Conservation (phyloP, 768 basidiomycete species). For the Amylocystis lapponica region DNA sequence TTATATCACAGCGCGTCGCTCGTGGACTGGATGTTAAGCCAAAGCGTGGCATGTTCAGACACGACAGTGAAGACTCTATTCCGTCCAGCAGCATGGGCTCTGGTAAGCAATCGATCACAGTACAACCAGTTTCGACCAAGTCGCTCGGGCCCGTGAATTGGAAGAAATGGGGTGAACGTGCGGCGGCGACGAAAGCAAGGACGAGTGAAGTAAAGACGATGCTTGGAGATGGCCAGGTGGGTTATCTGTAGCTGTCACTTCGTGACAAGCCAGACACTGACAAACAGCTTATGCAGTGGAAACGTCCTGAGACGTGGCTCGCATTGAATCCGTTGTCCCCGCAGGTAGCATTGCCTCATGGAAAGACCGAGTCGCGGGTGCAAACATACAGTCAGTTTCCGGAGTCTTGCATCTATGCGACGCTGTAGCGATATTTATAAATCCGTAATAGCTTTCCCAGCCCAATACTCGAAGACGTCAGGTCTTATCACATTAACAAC, state of each 20-base stretch:
- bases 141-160: constrained; percentile 34
- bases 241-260: too few species aligned
- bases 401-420: neutral
- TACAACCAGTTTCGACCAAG: too few species aligned
- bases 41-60: constrained; percentile 15
- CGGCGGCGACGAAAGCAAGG: constrained; percentile 40
- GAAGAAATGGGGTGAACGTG: constrained; percentile 51
- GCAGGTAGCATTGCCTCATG: constrained; percentile 7
- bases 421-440: neutral
- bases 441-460: constrained; percentile 46
- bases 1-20: constrained; percentile 56
- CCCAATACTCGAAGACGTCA: constrained; percentile 47
- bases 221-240: constrained; percentile 30
- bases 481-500: constrained; percentile 56
- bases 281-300: constrained; percentile 19
- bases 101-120: too few species aligned
- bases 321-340: constrained; percentile 8
- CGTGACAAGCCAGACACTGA: neutral
- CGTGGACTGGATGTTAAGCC: constrained; percentile 44
- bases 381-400: constrained; percentile 18
- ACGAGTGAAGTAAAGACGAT: constrained; percentile 35
- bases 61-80: too few species aligned
- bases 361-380: constrained; percentile 7
- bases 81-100: too few species aligned
- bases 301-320: constrained; percentile 15